These are phyloP conservation scores for Dryas drummondii DNA, from an alignment of 306 rosid genomes.

Conservation along the genomic window DNA sequence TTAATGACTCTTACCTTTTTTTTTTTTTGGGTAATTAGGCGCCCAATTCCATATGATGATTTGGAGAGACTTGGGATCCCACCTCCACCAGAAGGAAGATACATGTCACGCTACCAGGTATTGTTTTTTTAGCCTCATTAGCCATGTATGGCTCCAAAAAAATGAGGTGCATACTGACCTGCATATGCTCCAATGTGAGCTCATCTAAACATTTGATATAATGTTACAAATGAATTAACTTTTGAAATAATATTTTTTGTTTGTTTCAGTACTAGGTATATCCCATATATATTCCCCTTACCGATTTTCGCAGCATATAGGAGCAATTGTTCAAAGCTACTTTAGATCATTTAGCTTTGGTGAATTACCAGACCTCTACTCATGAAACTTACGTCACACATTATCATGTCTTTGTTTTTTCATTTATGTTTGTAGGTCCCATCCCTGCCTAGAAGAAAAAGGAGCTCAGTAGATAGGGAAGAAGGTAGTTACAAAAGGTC, in stretches of 20 bases:
- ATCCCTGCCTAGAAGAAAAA: conserved; percentile 55
- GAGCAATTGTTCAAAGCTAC: neutral
- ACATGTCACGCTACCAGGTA: conserved; percentile 84
- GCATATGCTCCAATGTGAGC: neutral
- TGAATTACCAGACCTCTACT: conserved; percentile 3
- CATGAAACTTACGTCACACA: neutral
- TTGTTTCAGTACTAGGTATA: no score
- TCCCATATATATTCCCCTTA: neutral
- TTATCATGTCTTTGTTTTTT: neutral
- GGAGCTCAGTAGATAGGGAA: conserved; percentile 33
- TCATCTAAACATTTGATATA: no score
- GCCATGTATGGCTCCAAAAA: neutral
- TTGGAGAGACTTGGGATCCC: conserved; percentile 83
- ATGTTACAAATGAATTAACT: neutral
- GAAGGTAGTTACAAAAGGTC: conserved; percentile 38
- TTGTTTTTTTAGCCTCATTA: conserved; percentile 14
- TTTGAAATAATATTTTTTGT: neutral
- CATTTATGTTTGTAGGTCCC: conserved; percentile 51
- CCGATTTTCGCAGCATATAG: neutral
- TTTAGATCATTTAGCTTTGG: neutral
- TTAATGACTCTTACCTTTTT: neutral
- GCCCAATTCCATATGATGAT: conserved; percentile 64
- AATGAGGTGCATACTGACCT: neutral
- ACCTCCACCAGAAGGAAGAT: conserved; percentile 90
- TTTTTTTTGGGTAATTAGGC: conserved; percentile 38